Evolutionary conservation across 2,329 filamentous ascomycete genomes (phyloP), one percentile per base, ranked within the genome.

Genomic region (Triangularia verruculosa): DNA sequence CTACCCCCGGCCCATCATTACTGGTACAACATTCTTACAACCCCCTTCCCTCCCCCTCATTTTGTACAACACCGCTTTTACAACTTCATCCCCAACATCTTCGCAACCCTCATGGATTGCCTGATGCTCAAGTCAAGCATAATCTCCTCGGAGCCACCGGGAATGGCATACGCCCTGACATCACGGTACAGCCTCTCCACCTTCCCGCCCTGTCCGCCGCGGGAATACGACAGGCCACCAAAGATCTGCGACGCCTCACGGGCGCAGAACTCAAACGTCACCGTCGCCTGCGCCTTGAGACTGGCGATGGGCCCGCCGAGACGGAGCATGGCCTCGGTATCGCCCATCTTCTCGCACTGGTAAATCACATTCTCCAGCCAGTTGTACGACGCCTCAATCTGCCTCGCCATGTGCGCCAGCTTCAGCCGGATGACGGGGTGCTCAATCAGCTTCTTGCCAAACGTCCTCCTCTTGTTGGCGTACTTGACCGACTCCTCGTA

Each of bases 361-460:
- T 87, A 97, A 77, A 98, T 89, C 67, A 98, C 81, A 76, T 92
- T 96, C 83, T 99, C 95, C 64, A 98, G 86, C 95, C 95, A 99
- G 78, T 90, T 91, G 81, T 95, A 95, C n/a, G 89, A 91, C 24
- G 95, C 93, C 79, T 99, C 95, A 76, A 98, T 96, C 80, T 98
- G 95, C 63, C 95, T 89, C 2, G 93, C 94, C 95, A 99, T 99
- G 78, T 98, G 91, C 1, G 95, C 95, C 52, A 99, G 89, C 83
- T 98, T 98, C 80, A 97, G 88, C 11, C 95, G 92, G 78, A 98
- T 98, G 72, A 98, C 95, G 3, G 94, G 92, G 79, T 99, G 95
- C 70, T 97, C 91, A 74, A 97, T 95, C 69, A 99, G 89, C 74
- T 91, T 92, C 85, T 97, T 95, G 81, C 93, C 93, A 73, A 99